A percentile compares a stretch with the other conserved stretches of the same genome.
Conservation (phyloP, 225 moss, liverwort and hornwort species). For the Polytrichum commune region DNA sequence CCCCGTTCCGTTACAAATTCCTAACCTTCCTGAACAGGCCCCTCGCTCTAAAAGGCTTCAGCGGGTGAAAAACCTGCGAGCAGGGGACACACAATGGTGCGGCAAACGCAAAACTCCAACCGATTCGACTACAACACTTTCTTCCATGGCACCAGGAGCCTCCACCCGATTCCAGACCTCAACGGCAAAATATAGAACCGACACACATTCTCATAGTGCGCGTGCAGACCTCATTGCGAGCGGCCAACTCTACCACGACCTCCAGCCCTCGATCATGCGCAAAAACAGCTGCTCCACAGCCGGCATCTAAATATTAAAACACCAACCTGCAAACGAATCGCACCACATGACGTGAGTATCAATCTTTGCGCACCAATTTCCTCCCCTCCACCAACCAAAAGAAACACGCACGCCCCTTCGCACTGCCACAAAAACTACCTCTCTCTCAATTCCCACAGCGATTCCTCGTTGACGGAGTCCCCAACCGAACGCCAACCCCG, state of each 20-base stretch:
- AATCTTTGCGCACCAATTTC: no score
- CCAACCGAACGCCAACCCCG: no score
- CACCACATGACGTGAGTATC: constrained; percentile 1
- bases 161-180: constrained; percentile 11
- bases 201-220: constrained; percentile 15
- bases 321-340: constrained; percentile 23
- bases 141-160: constrained; percentile 22
- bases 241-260: constrained; percentile 32
- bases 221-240: constrained; percentile 56
- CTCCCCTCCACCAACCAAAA: no score
- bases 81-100: background rate
- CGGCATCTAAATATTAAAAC: constrained; percentile 45
- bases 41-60: background rate
- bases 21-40: background rate
- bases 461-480: no score
- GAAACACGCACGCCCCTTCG: no score
- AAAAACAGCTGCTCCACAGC: constrained; percentile 36
- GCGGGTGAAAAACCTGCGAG: background rate
- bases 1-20: background rate
- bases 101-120: constrained; percentile 11
- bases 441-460: no score
- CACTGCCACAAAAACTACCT: no score
- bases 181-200: constrained; percentile 2
- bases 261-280: constrained; percentile 21
- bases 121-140: constrained; percentile 12